These are phyloP conservation scores for Citrus sinensis DNA, from an alignment of 345 rosid species.

Conservation along the genomic window DNA sequence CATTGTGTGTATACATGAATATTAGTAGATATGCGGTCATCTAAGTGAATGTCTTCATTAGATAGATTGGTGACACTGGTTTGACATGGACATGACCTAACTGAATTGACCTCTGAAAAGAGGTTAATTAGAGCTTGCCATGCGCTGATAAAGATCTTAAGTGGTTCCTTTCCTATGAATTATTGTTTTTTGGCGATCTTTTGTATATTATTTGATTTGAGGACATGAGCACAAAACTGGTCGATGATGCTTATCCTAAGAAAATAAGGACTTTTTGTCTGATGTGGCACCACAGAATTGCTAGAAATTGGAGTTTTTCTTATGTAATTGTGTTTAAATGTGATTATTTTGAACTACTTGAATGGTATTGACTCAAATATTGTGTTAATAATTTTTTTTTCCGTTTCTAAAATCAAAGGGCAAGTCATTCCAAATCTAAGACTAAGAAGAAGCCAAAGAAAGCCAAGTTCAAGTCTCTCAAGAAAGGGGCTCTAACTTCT, in stretches of 20 bases:
- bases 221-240: not conserved
- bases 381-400: not conserved
- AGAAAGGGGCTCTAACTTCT: conserved; percentile 76
- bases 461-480: conserved; percentile 86
- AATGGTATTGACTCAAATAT: not conserved
- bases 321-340: not conserved
- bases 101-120: not conserved
- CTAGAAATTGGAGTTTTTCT: not conserved
- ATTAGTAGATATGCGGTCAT: not conserved
- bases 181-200: not conserved
- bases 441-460: conserved; percentile 90
- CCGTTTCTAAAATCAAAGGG: conserved; percentile 50
- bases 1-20: not conserved
- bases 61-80: not conserved
- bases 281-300: not conserved
- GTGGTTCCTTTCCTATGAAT: not conserved
- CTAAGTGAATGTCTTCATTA: not conserved
- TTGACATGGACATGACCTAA: not conserved
- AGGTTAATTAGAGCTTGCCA: not conserved
- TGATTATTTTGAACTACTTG: not conserved
- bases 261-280: not conserved
- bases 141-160: not conserved
- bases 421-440: conserved; percentile 53
- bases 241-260: not conserved
- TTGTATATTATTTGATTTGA: not conserved